A percentile compares a stretch with the other conserved stretches of the same genome.
Conservation (phyloP, 108 stramenopile species). For the Nitzschia inconspicua region DNA sequence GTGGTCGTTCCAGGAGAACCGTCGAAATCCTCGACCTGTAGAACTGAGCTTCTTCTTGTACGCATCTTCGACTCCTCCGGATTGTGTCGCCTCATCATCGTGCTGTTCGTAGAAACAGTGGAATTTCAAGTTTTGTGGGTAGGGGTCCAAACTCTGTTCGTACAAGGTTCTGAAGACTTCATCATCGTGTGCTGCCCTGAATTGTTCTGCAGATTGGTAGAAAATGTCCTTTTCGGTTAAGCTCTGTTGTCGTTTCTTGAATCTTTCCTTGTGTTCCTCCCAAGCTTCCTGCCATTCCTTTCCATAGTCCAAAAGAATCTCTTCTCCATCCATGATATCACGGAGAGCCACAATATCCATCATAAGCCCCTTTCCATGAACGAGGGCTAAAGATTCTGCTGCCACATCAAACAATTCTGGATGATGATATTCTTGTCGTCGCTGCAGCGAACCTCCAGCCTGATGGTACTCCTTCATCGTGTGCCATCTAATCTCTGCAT, state of each 20-base stretch:
- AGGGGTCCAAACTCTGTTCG: conserved; percentile 26
- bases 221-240: neutral
- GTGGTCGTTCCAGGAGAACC: neutral
- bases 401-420: conserved; percentile 19
- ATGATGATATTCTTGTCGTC: conserved; percentile 29
- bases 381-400: neutral
- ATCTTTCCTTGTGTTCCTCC: neutral
- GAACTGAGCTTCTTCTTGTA: neutral
- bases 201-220: neutral
- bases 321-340: conserved; percentile 42
- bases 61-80: neutral
- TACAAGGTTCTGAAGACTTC: conserved; percentile 6
- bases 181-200: neutral
- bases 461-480: neutral
- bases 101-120: conserved; percentile 7
- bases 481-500: conserved; percentile 28
- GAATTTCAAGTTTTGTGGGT: conserved; percentile 15
- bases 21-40: neutral
- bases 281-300: conserved; percentile 27
- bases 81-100: neutral
- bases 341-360: conserved; percentile 50
- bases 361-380: conserved; percentile 41
- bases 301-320: conserved; percentile 65
- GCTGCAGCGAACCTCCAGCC: neutral
- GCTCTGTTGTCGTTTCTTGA: neutral